Evolutionary conservation across 805 yeast species (phyloP).

Genomic region (Pichia manshurica): DNA sequence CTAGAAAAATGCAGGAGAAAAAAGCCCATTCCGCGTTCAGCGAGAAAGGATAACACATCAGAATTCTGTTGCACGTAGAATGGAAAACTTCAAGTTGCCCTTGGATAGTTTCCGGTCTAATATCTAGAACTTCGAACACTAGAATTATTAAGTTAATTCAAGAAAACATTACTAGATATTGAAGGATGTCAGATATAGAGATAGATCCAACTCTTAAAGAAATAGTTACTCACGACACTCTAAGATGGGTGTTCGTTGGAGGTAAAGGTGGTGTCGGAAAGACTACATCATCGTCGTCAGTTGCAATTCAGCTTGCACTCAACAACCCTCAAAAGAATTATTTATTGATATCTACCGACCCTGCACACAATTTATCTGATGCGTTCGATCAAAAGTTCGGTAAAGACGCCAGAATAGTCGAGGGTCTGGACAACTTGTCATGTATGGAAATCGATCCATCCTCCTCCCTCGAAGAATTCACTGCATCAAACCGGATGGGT

Average conservation of each 20-base stretch:
- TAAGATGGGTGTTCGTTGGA: slow-evolving; percentile 97
- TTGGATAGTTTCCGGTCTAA: no score
- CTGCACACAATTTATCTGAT: slow-evolving; percentile 96
- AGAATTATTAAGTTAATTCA: no score
- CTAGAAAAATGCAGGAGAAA: no score
- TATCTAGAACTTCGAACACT: no score
- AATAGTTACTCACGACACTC: slow-evolving; percentile 53
- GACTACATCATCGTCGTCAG: slow-evolving; percentile 93
- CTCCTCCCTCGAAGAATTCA: slow-evolving; percentile 85
- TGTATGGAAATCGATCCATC: slow-evolving; percentile 99
- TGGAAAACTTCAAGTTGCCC: no score
- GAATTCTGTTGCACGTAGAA: no score
- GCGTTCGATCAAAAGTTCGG: slow-evolving; percentile 98
- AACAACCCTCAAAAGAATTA: slow-evolving; percentile 75
- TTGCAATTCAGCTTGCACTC: slow-evolving; percentile 89
- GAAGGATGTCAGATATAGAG: slow-evolving; percentile 41
- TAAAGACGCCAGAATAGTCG: slow-evolving; percentile 91
- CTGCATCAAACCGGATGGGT: slow-evolving; percentile 28
- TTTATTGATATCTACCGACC: slow-evolving; percentile 91
- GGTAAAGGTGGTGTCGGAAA: slow-evolving; percentile 99
- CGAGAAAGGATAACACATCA: no score
- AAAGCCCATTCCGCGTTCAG: no score
- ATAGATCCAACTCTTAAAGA: slow-evolving; percentile 71
- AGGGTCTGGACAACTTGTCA: slow-evolving; percentile 79
- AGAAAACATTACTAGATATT: background rate